Evolutionary conservation across 1,139 yeast genomes (phyloP).

Genomic region (Hanseniaspora uvarum): DNA sequence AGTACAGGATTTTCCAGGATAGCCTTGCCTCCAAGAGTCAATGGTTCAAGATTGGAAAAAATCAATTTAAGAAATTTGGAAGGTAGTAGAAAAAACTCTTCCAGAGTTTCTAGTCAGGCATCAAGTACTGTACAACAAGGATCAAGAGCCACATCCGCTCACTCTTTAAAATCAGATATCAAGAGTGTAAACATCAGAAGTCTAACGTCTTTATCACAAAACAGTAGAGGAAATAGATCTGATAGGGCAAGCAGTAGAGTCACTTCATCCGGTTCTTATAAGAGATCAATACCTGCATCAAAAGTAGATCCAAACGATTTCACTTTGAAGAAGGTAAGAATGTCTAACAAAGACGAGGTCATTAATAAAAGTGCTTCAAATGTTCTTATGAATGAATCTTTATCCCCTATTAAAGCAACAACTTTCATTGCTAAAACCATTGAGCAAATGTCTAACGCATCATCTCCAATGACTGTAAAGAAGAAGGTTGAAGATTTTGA

Average conservation of each 20-base stretch:
- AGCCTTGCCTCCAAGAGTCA: neutral
- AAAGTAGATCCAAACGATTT: constrained; percentile 1
- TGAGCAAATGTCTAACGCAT: neutral
- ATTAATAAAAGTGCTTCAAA: constrained; percentile 1
- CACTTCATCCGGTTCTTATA: neutral
- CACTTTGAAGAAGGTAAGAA: constrained; percentile 6
- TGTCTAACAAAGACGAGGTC: constrained; percentile 3
- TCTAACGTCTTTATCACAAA: neutral
- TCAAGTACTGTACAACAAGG: neutral
- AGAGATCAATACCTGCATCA: neutral
- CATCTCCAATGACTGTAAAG: neutral
- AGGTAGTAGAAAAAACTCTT: neutral
- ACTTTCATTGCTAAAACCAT: neutral
- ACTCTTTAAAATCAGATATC: neutral
- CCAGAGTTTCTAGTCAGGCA: constrained; percentile 11
- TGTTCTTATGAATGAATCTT: neutral
- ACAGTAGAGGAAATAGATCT: neutral
- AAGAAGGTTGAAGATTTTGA: neutral
- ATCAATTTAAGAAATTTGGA: neutral
- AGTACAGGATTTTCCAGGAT: neutral
- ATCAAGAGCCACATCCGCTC: neutral
- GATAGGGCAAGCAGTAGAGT: neutral
- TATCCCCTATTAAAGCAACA: constrained; percentile 10
- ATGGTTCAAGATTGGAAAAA: constrained; percentile 2
- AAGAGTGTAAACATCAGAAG: constrained; percentile 3